Conservation (phyloP, 1,139 yeast genomes). For the Yamadazyma triangularis region DNA sequence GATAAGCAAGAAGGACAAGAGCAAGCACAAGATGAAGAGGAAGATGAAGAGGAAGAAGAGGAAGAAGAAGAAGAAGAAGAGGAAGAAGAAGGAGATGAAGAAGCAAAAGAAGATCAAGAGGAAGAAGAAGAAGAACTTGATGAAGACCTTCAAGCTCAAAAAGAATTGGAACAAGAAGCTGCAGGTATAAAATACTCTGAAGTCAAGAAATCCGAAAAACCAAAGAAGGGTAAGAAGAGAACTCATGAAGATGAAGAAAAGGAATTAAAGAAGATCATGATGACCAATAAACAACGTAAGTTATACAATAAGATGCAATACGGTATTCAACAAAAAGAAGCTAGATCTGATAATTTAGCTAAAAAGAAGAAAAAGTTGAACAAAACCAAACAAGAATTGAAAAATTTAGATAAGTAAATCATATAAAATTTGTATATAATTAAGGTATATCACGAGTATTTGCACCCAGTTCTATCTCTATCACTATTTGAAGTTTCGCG, state of each 20-base stretch:
- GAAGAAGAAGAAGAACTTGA: conserved; percentile 50
- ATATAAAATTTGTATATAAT: too few species aligned
- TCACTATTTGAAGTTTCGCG: neutral
- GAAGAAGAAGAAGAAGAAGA: conserved; percentile 50
- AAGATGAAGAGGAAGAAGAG: conserved; percentile 46
- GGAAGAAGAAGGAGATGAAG: conserved; percentile 46
- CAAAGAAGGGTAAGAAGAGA: conserved; percentile 28
- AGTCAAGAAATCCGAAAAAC: conserved; percentile 16
- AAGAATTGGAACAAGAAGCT: conserved; percentile 87
- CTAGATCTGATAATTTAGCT: conserved; percentile 66
- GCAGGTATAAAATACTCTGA: conserved; percentile 57
- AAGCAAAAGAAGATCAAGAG: conserved; percentile 40
- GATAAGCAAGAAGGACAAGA: conserved; percentile 22
- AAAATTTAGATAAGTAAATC: conserved; percentile 25
- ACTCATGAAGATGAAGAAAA: conserved; percentile 66
- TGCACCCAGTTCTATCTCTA: neutral
- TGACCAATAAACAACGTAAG: conserved; percentile 94
- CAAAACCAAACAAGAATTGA: conserved; percentile 58
- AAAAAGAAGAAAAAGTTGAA: conserved; percentile 77
- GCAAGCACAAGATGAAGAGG: conserved; percentile 36
- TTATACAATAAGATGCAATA: conserved; percentile 94
- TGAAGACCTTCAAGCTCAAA: conserved; percentile 65
- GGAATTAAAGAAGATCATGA: conserved; percentile 90
- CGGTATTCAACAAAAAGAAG: conserved; percentile 81
- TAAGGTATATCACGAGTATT: too few species aligned